phyloP scores from a whole-genome alignment of 2,329 filamentous ascomycete species.

The Pyrenochaeta sp. region DNA sequence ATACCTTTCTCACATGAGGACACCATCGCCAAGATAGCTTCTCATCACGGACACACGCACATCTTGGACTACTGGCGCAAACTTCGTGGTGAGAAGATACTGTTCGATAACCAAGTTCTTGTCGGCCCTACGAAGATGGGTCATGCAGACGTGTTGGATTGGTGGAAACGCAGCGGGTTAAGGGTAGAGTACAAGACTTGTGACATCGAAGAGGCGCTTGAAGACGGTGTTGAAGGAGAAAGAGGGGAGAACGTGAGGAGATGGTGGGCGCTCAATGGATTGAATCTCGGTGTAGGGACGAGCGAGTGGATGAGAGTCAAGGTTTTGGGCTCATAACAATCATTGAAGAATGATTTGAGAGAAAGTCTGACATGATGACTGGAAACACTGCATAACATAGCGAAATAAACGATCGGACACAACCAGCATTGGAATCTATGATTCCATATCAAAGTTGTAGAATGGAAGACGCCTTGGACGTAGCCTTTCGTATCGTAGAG shows the following conservation, averaged over 20 bases:
- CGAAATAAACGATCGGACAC: not conserved
- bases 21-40: conserved; percentile 82
- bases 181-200: conserved; percentile 93
- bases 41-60: conserved; percentile 82
- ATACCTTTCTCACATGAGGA: conserved; percentile 84
- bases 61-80: conserved; percentile 85
- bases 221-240: conserved; percentile 77
- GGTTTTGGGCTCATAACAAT: conserved; percentile 60
- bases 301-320: conserved; percentile 90
- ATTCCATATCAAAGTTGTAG: no score
- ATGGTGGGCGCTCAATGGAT: conserved; percentile 89
- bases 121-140: conserved; percentile 89
- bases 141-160: conserved; percentile 84
- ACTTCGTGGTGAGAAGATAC: conserved; percentile 76
- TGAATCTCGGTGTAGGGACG: conserved; percentile 82
- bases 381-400: not conserved
- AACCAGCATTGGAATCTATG: not conserved
- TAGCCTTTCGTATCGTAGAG: no score
- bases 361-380: no score
- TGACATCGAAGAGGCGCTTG: conserved; percentile 92
- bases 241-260: conserved; percentile 76
- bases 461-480: no score
- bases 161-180: conserved; percentile 84
- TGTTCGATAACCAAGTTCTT: conserved; percentile 83
- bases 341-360: not conserved